Base-by-base conservation (phyloP, 345 rosid species). In the Rhizophora apiculata region DNA sequence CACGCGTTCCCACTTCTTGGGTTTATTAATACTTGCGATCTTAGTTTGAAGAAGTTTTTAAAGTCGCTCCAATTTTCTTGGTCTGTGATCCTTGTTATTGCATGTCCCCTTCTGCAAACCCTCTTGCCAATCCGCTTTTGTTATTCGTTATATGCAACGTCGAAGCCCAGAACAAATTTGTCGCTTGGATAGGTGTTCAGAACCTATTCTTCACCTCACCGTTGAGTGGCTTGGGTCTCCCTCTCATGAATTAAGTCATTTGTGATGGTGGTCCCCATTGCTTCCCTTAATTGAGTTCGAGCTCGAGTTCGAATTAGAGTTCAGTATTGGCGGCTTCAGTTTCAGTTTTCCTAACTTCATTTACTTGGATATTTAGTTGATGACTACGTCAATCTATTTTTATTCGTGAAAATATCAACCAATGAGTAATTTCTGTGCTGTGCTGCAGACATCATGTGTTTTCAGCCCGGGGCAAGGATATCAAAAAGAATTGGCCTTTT, bases 401-500 rank as follows among this genome's bases (percentile, higher is more conserved):
- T 13, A 56, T 24, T 56, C 30, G 4, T 56, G 10, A 56, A 56
- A 4, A 2, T 11, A 43, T 43, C 49, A 43, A 43, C 19, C 19
- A 43, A 43, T 43, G 49, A 43, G 5, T 43, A 43, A 43, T 43
- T 39, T 56, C 29, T 56, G 29, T 56, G 30, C 60, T 56, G 62
- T 71, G 67, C 64, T 87, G 94, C 82, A 95, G 99, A 82, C 89
- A 90, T 83, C 90, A 92, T 93, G 97, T 91, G 60, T 86, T 74
- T 65, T 67, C 82, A 61, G 75, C 88, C 72, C 73, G 99, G 74
- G 86, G 85, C 82, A 87, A 84, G 68, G 90, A 88, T 79, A 82
- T 95, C 82, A 80, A 83, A 77, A 85, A 84, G 70, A 95, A 80
- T 67, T 95, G 99, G 99, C 99, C 99, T 29, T 92, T 95, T 76